phyloP scores from a whole-genome alignment of 306 rosid genomes.

The Rosa persica region DNA sequence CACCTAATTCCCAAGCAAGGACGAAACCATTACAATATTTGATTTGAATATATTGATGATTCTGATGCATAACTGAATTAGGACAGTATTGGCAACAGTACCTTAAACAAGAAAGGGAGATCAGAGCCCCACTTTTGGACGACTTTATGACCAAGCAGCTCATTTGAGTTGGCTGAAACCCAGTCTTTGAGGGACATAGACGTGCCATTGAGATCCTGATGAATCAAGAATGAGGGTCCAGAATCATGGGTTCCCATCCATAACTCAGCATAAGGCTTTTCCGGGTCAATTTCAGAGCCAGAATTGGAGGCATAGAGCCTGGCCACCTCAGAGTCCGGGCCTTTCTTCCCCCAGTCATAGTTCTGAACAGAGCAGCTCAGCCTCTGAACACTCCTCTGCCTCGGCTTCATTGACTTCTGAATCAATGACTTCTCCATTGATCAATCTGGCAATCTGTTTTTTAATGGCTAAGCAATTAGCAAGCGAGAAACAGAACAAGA shows the following conservation, averaged over 20 bases:
- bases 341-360: constrained; percentile 89
- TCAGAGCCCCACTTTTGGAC: constrained; percentile 73
- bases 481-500: background rate
- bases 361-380: constrained; percentile 68
- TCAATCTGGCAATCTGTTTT: background rate
- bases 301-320: constrained; percentile 61
- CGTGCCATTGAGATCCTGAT: background rate
- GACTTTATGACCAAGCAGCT: constrained; percentile 62
- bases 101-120: constrained; percentile 93
- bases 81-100: background rate
- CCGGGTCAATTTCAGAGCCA: constrained; percentile 40
- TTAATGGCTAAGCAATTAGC: background rate
- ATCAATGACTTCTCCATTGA: background rate
- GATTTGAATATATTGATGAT: background rate
- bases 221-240: constrained; percentile 68
- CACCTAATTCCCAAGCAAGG: constrained; percentile 43
- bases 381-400: constrained; percentile 34
- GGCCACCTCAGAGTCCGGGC: constrained; percentile 55
- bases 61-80: background rate
- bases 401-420: constrained; percentile 18
- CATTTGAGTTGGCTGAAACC: constrained; percentile 63
- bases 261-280: constrained; percentile 75
- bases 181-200: constrained; percentile 64
- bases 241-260: constrained; percentile 98
- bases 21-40: constrained; percentile 8